Conservation (phyloP, 1,139 yeast genomes). For the Arxiozyma heterogenica region DNA sequence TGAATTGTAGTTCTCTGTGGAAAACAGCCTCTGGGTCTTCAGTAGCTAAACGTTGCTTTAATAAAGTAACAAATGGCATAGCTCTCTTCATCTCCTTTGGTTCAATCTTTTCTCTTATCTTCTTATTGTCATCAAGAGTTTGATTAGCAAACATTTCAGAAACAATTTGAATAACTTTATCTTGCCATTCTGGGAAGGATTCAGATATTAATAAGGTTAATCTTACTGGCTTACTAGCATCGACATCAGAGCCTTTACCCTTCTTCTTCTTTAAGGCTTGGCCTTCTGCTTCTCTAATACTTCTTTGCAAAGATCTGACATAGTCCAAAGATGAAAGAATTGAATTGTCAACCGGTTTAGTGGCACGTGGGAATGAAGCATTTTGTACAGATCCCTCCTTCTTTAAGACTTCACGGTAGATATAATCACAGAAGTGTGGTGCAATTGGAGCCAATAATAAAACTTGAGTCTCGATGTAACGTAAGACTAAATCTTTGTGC, state of each 20-base stretch:
- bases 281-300: conserved; percentile 90
- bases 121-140: conserved; percentile 51
- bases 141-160: conserved; percentile 65
- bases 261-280: conserved; percentile 82
- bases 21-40: conserved; percentile 72
- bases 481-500: conserved; percentile 75
- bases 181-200: conserved; percentile 96
- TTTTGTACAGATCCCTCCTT: conserved; percentile 55
- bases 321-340: conserved; percentile 64
- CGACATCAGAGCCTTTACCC: conserved; percentile 71
- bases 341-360: conserved; percentile 53
- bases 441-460: conserved; percentile 85
- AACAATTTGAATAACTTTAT: conserved; percentile 72
- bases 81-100: conserved; percentile 87
- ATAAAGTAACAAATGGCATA: conserved; percentile 87
- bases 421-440: conserved; percentile 89
- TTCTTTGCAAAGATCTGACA: conserved; percentile 66
- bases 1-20: conserved; percentile 74
- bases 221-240: conserved; percentile 60
- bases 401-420: conserved; percentile 74
- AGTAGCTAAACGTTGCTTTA: conserved; percentile 64
- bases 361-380: conserved; percentile 69
- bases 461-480: conserved; percentile 79
- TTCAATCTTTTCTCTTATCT: conserved; percentile 48
- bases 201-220: conserved; percentile 65